Evolutionary conservation across 345 rosid species (phyloP), one percentile per base, ranked within the genome.

Genomic region (Orychophragmus violaceus): DNA sequence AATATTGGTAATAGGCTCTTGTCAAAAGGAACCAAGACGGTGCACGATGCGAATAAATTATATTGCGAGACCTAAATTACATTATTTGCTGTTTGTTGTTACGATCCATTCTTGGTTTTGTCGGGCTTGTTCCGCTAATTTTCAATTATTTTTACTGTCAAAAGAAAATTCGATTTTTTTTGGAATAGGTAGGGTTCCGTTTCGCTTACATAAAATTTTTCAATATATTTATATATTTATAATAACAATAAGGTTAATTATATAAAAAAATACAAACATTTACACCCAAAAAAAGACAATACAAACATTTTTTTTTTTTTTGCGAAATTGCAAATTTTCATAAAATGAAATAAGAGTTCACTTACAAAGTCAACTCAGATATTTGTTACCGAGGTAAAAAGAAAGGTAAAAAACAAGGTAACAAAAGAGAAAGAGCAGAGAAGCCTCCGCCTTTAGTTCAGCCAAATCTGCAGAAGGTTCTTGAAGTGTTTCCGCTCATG

Each of bases 1-100:
- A 35, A 35, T 63, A 71, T 46, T 71, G 70, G 64, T 63, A 35
- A 64, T 16, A 71, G 23, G 76, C 56, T 45, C 42, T 63, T 46
- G 69, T 55, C 76, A 46, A 32, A 45, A 55, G 52, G 59, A 71
- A 71, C 76, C 76, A 71, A 63, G 76, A 63, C 64, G 64, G 70
- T 71, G 76, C 70, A 71, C 76, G 76, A 71, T 27, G 69, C 18
- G 25, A 49, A 49, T 58, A 35, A 36, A 48, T 17, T 22, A 68
- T 32, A 58, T 14, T 48, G 53, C 21, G 14, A 69, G 42, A 51
- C 67, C 67, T 60, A 50, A 60, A 61, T 0, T 37, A 41, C 53
- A 53, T 18, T 3, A 22, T 63, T 45, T 45, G 57, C 18, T 71
- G 75, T 71, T 71, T 54, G 64, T 63, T 45, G 70, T 71, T 63